phyloP scores from a whole-genome alignment of 2,329 filamentous ascomycete genomes.

The Ceratocystis destructans region DNA sequence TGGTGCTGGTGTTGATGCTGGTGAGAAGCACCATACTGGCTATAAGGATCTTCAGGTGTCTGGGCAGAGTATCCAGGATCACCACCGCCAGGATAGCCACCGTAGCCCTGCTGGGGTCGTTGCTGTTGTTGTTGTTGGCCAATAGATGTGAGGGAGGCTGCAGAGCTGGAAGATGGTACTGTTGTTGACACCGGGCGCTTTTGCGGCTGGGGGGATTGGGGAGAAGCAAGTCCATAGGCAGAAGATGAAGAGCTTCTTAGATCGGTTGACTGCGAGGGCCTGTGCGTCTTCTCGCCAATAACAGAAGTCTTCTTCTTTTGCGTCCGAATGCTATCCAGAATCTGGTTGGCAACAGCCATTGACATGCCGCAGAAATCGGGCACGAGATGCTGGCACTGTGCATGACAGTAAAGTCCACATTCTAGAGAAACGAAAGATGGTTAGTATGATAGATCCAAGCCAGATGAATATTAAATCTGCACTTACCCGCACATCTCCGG shows the following conservation, averaged over 20 bases:
- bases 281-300: slow-evolving; percentile 49
- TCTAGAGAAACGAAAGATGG: slow-evolving; percentile 38
- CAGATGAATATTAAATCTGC: neutral
- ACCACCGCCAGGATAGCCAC: slow-evolving; percentile 19
- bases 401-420: slow-evolving; percentile 83
- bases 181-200: slow-evolving; percentile 32
- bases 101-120: slow-evolving; percentile 27
- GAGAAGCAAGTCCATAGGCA: slow-evolving; percentile 23
- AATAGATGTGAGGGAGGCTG: slow-evolving; percentile 46
- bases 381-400: slow-evolving; percentile 83
- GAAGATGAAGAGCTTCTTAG: slow-evolving; percentile 35
- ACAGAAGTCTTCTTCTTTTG: slow-evolving; percentile 55
- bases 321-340: slow-evolving; percentile 70
- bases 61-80: slow-evolving; percentile 10
- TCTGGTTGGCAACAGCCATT: slow-evolving; percentile 92
- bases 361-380: slow-evolving; percentile 99
- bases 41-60: slow-evolving; percentile 11
- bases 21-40: slow-evolving; percentile 22
- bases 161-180: slow-evolving; percentile 39
- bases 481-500: slow-evolving; percentile 72
- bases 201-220: slow-evolving; percentile 21
- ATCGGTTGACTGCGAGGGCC: slow-evolving; percentile 31
- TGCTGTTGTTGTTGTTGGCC: slow-evolving; percentile 27
- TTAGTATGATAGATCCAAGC: slow-evolving; percentile 22
- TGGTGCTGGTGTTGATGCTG: slow-evolving; percentile 24